A percentile compares a stretch with the other conserved stretches of the same genome.
Conservation (phyloP, 140 eudicot species). For the Cichorium intybus region DNA sequence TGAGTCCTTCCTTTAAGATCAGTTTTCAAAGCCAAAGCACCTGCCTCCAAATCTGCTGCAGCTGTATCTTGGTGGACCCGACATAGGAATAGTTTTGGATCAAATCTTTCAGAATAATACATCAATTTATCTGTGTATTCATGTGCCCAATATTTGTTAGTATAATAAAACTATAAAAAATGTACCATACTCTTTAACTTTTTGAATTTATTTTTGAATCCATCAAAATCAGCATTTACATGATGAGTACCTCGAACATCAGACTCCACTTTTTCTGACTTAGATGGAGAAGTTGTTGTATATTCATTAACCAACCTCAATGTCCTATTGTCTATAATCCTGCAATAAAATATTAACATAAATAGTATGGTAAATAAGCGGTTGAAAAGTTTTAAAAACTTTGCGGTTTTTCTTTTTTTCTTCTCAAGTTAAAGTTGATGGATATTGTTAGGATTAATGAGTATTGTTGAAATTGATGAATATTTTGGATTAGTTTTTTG, state of each 20-base stretch:
- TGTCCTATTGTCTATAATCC: conserved; percentile 78
- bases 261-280: conserved; percentile 64
- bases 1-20: conserved; percentile 88
- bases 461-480: too few species aligned
- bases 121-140: conserved; percentile 66
- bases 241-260: conserved; percentile 65
- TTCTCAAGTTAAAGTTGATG: too few species aligned
- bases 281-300: conserved; percentile 60
- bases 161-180: conserved; percentile 11
- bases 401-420: too few species aligned
- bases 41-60: conserved; percentile 92
- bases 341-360: conserved; percentile 36
- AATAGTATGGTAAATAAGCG: background rate
- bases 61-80: conserved; percentile 86
- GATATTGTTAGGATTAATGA: too few species aligned
- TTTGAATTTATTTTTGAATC: background rate
- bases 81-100: conserved; percentile 74
- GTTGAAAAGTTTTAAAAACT: conserved; percentile 9
- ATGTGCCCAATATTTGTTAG: conserved; percentile 21
- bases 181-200: conserved; percentile 1
- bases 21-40: conserved; percentile 77
- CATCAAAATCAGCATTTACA: conserved; percentile 3
- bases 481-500: too few species aligned
- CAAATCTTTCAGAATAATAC: conserved; percentile 88
- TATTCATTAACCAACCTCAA: conserved; percentile 67